Conservation (phyloP, 768 basidiomycete species). For the Aureoboletus auriporus region DNA sequence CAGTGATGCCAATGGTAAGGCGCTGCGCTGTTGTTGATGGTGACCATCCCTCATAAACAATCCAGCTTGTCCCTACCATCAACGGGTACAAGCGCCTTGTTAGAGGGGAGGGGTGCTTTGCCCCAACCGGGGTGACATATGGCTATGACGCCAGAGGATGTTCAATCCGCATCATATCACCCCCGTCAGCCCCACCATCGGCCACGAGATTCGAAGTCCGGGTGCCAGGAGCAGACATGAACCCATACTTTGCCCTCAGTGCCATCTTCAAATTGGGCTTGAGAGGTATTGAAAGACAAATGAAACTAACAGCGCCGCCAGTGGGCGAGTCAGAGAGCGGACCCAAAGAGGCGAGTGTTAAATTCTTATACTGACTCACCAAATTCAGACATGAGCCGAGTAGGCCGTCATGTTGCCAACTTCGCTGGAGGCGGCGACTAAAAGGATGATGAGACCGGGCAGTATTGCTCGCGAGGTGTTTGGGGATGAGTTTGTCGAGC, state of each 20-base stretch:
- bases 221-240: slow-evolving; percentile 96
- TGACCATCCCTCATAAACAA: not conserved
- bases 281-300: slow-evolving; percentile 79
- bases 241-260: slow-evolving; percentile 84
- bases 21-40: not conserved
- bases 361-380: not conserved
- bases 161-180: slow-evolving; percentile 87
- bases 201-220: slow-evolving; percentile 92
- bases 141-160: slow-evolving; percentile 95
- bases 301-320: slow-evolving; percentile 66
- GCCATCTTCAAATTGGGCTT: slow-evolving; percentile 86
- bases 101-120: slow-evolving; percentile 92
- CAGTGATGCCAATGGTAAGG: slow-evolving; percentile 80
- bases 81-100: slow-evolving; percentile 97
- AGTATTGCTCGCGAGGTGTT: slow-evolving; percentile 87
- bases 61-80: slow-evolving; percentile 80
- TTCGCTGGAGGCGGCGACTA: slow-evolving; percentile 76
- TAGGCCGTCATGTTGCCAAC: slow-evolving; percentile 74
- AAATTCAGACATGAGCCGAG: not conserved
- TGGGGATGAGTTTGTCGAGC: slow-evolving; percentile 89
- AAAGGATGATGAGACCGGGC: slow-evolving; percentile 68
- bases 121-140: slow-evolving; percentile 88
- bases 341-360: slow-evolving; percentile 52
- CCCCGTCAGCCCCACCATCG: slow-evolving; percentile 75
- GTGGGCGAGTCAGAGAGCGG: slow-evolving; percentile 35